These are phyloP conservation scores for Favolaschia claudopus DNA, from an alignment of 768 basidiomycete genomes.

Conservation along the genomic window DNA sequence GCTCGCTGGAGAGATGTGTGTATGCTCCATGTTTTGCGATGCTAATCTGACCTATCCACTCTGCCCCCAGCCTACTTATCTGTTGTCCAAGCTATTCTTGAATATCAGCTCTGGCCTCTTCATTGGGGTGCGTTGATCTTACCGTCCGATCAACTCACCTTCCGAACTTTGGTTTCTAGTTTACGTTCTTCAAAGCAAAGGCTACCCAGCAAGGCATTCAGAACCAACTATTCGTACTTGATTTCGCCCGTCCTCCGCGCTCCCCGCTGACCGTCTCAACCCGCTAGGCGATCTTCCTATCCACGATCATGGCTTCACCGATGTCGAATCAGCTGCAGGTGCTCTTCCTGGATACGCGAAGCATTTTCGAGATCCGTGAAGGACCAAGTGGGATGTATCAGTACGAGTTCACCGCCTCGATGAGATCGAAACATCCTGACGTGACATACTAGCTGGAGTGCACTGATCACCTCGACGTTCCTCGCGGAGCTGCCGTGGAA, in stretches of 20 bases:
- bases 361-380: slow-evolving; percentile 70
- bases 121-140: slow-evolving; percentile 42
- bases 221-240: slow-evolving; percentile 68
- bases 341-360: slow-evolving; percentile 62
- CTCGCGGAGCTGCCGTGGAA: slow-evolving; percentile 69
- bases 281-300: slow-evolving; percentile 66
- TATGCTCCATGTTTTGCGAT: neutral
- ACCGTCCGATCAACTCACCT: neutral
- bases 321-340: slow-evolving; percentile 70
- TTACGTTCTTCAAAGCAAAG: slow-evolving; percentile 66
- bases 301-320: slow-evolving; percentile 57
- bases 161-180: slow-evolving; percentile 29
- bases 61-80: slow-evolving; percentile 51
- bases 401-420: too few species aligned
- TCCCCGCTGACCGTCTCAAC: neutral
- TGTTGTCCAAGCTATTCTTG: slow-evolving; percentile 63
- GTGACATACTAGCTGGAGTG: slow-evolving; percentile 68
- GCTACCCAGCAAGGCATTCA: slow-evolving; percentile 63
- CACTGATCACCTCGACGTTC: slow-evolving; percentile 62
- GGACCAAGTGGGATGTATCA: slow-evolving; percentile 70
- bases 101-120: slow-evolving; percentile 62
- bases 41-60: neutral
- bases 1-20: slow-evolving; percentile 58
- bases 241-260: slow-evolving; percentile 23
- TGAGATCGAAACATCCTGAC: too few species aligned